These are phyloP conservation scores for Biscutella laevigata DNA, from an alignment of 441 rosid species.

Conservation along the genomic window DNA sequence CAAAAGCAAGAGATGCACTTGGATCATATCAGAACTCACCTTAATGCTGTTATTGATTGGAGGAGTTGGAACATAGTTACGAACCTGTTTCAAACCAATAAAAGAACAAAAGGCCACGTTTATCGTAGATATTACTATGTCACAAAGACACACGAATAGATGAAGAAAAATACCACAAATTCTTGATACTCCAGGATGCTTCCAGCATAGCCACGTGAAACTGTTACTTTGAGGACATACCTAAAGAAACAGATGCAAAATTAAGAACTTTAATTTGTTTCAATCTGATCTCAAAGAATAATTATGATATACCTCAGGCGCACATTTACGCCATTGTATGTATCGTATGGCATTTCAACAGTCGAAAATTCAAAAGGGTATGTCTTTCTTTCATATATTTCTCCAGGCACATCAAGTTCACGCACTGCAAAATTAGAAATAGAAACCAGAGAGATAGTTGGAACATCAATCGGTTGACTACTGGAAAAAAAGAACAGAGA, in stretches of 20 bases:
- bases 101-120: too few relatives aligned
- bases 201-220: constrained; percentile 75
- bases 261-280: too few relatives aligned
- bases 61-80: constrained; percentile 68
- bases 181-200: constrained; percentile 85
- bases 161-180: constrained; percentile 57
- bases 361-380: constrained; percentile 91
- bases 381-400: constrained; percentile 76
- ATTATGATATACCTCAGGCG: constrained; percentile 60
- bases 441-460: too few relatives aligned
- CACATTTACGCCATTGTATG: constrained; percentile 87
- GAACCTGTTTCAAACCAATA: constrained; percentile 43
- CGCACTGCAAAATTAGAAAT: constrained; percentile 45
- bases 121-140: too few relatives aligned
- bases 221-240: constrained; percentile 87
- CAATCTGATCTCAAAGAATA: background rate
- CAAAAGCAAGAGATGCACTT: too few relatives aligned
- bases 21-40: constrained; percentile 35
- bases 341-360: constrained; percentile 92
- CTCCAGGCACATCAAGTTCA: constrained; percentile 94
- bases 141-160: too few relatives aligned
- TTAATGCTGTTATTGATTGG: constrained; percentile 84
- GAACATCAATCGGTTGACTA: too few relatives aligned
- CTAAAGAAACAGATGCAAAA: constrained; percentile 26
- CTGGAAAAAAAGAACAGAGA: too few relatives aligned